Percentiles rank a stretch among this genome's conserved stretches.
Conservation (phyloP, 306 rosid genomes). For the Hippophae rhamnoides region DNA sequence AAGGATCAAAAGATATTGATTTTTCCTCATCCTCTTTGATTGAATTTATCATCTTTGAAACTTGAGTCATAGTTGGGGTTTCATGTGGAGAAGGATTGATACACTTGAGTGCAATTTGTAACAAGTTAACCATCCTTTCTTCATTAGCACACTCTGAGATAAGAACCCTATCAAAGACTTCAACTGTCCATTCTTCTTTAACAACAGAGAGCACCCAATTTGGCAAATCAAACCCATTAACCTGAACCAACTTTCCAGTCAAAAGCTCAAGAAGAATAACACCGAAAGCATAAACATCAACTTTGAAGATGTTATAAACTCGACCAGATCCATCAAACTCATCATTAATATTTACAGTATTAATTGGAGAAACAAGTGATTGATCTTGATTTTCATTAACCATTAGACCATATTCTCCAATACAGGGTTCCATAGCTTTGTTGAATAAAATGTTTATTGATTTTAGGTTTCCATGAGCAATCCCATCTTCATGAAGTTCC, state of each 20-base stretch:
- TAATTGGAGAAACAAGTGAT: conserved; percentile 5
- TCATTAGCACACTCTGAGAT: conserved; percentile 48
- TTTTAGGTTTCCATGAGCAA: conserved; percentile 61
- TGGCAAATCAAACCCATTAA: conserved; percentile 50
- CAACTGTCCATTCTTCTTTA: conserved; percentile 62
- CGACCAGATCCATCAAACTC: neutral
- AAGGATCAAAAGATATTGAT: conserved; percentile 35
- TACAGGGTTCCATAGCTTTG: conserved; percentile 46
- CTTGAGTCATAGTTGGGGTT: conserved; percentile 41
- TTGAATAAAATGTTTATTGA: conserved; percentile 61
- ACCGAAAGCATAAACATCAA: conserved; percentile 51
- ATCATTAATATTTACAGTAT: conserved; percentile 11
- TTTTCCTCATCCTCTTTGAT: conserved; percentile 51
- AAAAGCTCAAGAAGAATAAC: conserved; percentile 64
- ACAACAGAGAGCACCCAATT: conserved; percentile 56
- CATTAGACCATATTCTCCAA: conserved; percentile 66
- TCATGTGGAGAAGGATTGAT: conserved; percentile 34
- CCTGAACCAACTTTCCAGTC: conserved; percentile 54
- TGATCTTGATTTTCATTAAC: conserved; percentile 33
- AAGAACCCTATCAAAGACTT: conserved; percentile 47
- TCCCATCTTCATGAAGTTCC: conserved; percentile 38
- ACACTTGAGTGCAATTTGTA: conserved; percentile 54
- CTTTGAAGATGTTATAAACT: conserved; percentile 29
- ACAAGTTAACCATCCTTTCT: conserved; percentile 61
- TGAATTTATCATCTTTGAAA: conserved; percentile 32